phyloP scores from a whole-genome alignment of 2,329 filamentous ascomycete genomes.

The Lasiodiplodia gonubiensis region DNA sequence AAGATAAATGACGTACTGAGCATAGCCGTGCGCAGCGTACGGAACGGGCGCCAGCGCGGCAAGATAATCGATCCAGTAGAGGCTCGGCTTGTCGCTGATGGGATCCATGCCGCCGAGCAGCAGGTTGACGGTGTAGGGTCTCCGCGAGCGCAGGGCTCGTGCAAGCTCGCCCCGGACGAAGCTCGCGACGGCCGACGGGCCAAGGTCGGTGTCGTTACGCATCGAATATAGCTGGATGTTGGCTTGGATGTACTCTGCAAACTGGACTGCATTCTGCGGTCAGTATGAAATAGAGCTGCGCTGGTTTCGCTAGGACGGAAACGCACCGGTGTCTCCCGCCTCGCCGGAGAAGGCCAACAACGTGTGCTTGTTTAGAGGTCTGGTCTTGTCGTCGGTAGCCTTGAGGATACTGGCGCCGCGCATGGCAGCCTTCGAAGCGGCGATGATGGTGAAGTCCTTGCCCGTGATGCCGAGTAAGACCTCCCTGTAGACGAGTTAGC shows the following conservation, averaged over 20 bases:
- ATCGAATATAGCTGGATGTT: slow-evolving; percentile 98
- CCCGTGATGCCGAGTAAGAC: slow-evolving; percentile 96
- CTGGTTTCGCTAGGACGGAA: slow-evolving; percentile 12
- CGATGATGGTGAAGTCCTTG: slow-evolving; percentile 98
- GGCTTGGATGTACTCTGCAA: slow-evolving; percentile 98
- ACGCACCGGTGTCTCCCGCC: slow-evolving; percentile 87
- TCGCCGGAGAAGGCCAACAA: slow-evolving; percentile 95
- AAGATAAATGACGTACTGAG: slow-evolving; percentile 69
- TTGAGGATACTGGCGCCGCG: slow-evolving; percentile 96
- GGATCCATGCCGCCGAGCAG: slow-evolving; percentile 92
- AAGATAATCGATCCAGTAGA: slow-evolving; percentile 98
- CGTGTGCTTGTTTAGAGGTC: slow-evolving; percentile 88
- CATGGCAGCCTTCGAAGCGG: slow-evolving; percentile 97
- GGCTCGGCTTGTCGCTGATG: slow-evolving; percentile 84
- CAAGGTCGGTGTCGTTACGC: slow-evolving; percentile 93
- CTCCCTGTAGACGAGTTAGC: slow-evolving; percentile 69
- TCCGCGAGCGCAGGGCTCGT: slow-evolving; percentile 84
- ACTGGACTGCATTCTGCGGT: slow-evolving; percentile 73
- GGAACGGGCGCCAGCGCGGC: slow-evolving; percentile 85
- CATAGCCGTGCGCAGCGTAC: slow-evolving; percentile 97
- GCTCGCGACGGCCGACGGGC: slow-evolving; percentile 84
- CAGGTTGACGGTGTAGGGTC: slow-evolving; percentile 96
- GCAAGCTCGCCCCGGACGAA: slow-evolving; percentile 96
- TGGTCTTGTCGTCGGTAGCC: slow-evolving; percentile 94
- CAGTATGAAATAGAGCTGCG: slow-evolving; percentile 30